Base-by-base conservation (phyloP, 768 basidiomycete species). In the Suillus alpinus region DNA sequence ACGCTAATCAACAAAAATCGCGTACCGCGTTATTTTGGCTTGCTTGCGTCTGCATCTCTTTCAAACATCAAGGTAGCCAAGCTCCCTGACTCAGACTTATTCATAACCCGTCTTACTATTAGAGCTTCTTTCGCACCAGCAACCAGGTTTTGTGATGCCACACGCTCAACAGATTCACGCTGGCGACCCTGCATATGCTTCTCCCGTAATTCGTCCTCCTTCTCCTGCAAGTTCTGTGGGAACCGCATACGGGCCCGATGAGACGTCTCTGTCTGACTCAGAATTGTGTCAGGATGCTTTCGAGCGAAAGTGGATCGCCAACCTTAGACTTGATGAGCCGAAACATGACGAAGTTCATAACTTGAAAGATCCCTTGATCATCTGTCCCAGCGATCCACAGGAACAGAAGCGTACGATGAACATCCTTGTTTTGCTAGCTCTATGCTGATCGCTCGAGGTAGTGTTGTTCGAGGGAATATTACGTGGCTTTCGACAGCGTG, bases 201-300 rank as follows among this genome's bases (percentile, higher is more conserved):
- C 81, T 1, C 80, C 81, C 3, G 71, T 82, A 59, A 75, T 81
- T 23, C 77, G 81, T 39, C 74, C 77, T 8, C 75, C 79, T 5
- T 82, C 81, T 2, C 81, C 81, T 34, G 77, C 78, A 8, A 79
- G 77, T 56, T 80, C 81, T 14, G 73, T 82, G 53, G 80, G 77
- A 40, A 81, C 81, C 44, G 72, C 77, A n/a, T 81, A 81, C 36
- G 78, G 76, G 7, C 71, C 70, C 16, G 81, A 82, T 65, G 78
- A 80, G 63, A 81, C 81, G n/a, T 66, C 65, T 40, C 68, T 68
- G n/a, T 75, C 74, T 4, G 81, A 82, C 59, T 62, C 61, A n/a
- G 74, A 73, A 60, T 68, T 81, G 41, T 68, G 70, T 50, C 68
- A 75, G 52, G 69, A 74, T 59, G 75, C 70, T 3, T 79, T 82